Conservation (phyloP, 2,329 filamentous ascomycete species). For the Graphium sp. region DNA sequence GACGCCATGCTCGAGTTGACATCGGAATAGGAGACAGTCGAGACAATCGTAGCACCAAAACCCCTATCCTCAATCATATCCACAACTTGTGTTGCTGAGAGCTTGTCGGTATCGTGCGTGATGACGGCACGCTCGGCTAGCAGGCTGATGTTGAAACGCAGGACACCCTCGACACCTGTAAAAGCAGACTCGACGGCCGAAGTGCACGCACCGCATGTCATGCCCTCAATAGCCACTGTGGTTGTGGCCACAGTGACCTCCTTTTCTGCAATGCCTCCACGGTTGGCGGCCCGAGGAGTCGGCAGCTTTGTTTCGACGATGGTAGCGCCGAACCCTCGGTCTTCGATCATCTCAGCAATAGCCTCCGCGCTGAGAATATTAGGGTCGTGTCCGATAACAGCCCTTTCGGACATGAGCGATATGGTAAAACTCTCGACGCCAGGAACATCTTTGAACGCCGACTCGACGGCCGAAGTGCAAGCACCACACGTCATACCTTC, state of each 20-base stretch:
- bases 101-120: conserved; percentile 57
- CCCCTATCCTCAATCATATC: conserved; percentile 80
- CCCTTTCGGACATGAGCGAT: conserved; percentile 68
- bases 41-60: conserved; percentile 73
- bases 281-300: conserved; percentile 8
- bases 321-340: conserved; percentile 65
- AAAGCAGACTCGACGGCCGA: conserved; percentile 80
- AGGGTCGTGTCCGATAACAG: conserved; percentile 68
- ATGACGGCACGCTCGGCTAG: conserved; percentile 84
- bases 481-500: conserved; percentile 87
- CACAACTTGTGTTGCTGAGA: conserved; percentile 57
- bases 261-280: conserved; percentile 11
- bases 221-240: conserved; percentile 80
- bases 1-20: conserved; percentile 38
- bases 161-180: conserved; percentile 54
- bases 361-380: conserved; percentile 29
- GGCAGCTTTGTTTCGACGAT: conserved; percentile 54
- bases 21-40: conserved; percentile 45
- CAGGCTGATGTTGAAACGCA: conserved; percentile 89
- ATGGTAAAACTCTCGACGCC: conserved; percentile 67
- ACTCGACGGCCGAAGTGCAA: conserved; percentile 73
- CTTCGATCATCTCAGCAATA: conserved; percentile 44
- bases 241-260: conserved; percentile 43
- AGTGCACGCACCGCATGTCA: conserved; percentile 96
- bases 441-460: conserved; percentile 57